Evolutionary conservation across 768 basidiomycete species (phyloP).

Genomic region (Mrakia blollopis): DNA sequence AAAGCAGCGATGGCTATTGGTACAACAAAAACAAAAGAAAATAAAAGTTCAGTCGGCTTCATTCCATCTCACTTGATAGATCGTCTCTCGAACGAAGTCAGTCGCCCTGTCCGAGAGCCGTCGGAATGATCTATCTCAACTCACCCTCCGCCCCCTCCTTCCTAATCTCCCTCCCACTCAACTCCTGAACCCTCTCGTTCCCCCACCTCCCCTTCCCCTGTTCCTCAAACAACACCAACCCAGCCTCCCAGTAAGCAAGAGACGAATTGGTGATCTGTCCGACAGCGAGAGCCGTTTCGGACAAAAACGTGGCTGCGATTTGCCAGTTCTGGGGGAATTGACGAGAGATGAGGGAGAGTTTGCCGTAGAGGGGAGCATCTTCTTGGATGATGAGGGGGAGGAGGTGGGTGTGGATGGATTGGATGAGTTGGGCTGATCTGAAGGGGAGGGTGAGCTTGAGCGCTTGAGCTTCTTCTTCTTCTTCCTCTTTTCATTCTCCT

Average conservation of each 20-base stretch:
- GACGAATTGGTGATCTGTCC: neutral
- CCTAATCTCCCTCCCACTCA: slow-evolving; percentile 7
- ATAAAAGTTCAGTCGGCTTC: neutral
- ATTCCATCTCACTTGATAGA: no score
- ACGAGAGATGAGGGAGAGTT: slow-evolving; percentile 8
- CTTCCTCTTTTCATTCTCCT: neutral
- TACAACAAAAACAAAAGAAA: no score
- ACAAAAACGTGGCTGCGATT: neutral
- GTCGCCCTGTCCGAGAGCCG: no score
- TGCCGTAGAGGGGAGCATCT: neutral
- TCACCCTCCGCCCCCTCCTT: neutral
- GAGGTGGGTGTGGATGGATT: neutral
- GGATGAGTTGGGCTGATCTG: neutral
- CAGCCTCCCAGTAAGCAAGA: neutral
- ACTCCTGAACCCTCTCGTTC: slow-evolving; percentile 12
- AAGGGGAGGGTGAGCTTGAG: slow-evolving; percentile 11
- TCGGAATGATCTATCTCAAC: no score
- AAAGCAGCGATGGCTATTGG: no score
- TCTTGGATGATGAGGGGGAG: neutral
- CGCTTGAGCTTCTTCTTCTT: neutral
- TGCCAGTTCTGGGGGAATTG: slow-evolving; percentile 19
- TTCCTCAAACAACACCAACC: neutral
- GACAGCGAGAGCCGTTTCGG: slow-evolving; percentile 7
- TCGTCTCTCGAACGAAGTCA: no score
- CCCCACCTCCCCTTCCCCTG: neutral